phyloP scores from a whole-genome alignment of 1,284 basidiomycete genomes.

The Ustilago curta region DNA sequence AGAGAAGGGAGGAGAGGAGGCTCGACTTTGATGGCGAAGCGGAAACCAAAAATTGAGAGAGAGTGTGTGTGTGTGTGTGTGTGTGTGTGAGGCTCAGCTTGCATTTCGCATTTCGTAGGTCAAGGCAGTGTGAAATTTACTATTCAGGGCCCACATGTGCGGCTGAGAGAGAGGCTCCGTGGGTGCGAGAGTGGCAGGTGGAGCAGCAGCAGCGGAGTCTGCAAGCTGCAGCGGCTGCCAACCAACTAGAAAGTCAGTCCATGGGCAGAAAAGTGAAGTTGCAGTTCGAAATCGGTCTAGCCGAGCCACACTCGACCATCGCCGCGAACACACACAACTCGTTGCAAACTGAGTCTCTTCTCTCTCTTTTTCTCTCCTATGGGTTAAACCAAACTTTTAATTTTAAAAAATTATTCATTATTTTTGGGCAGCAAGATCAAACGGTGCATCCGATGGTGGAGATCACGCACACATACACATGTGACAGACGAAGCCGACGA shows the following conservation, averaged over 20 bases:
- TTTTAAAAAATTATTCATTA: background rate
- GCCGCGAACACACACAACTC: slow-evolving; percentile 2
- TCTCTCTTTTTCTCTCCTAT: background rate
- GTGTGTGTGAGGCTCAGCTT: too few species aligned
- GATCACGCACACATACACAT: slow-evolving; percentile 3
- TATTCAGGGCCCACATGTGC: slow-evolving; percentile 8
- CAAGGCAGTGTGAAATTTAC: too few species aligned
- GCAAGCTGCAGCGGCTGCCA: too few species aligned
- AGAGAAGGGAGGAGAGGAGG: background rate
- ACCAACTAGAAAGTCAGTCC: background rate
- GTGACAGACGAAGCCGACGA: background rate
- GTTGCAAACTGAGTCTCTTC: too few species aligned
- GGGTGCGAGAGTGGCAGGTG: background rate
- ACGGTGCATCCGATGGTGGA: slow-evolving; percentile 6
- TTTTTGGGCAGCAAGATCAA: slow-evolving; percentile 5
- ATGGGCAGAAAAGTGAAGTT: too few species aligned
- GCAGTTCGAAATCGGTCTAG: slow-evolving; percentile 8
- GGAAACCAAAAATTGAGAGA: background rate
- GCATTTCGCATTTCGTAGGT: background rate
- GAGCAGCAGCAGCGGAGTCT: too few species aligned
- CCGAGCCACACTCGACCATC: slow-evolving; percentile 13
- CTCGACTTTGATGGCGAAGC: background rate
- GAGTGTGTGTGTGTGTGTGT: too few species aligned
- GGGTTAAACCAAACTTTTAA: background rate
- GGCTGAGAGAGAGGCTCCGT: background rate